Evolutionary conservation across 1,284 basidiomycete genomes (phyloP).

Genomic region (Cryptococcus neoformans): DNA sequence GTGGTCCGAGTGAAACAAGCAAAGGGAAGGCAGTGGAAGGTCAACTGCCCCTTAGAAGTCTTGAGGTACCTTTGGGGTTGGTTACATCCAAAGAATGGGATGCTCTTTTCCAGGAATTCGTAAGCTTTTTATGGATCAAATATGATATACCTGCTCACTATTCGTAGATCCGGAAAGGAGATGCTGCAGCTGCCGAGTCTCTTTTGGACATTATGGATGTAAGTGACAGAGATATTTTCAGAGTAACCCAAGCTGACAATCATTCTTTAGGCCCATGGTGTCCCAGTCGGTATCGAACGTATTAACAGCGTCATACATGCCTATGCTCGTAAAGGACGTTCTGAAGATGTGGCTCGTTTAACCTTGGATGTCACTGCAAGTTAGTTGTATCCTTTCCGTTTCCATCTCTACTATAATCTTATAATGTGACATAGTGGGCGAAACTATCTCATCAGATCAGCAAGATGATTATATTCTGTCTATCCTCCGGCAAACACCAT

Average conservation of each 20-base stretch:
- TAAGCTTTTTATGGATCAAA: constrained; percentile 10
- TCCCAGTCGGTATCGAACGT: constrained; percentile 4
- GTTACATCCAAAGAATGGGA: constrained; percentile 34
- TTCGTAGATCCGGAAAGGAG: constrained; percentile 6
- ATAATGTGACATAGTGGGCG: constrained; percentile 14
- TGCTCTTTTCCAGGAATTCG: constrained; percentile 37
- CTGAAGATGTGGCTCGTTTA: constrained; percentile 20
- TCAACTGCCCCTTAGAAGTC: background rate
- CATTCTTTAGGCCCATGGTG: constrained; percentile 7
- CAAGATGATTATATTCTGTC: constrained; percentile 33
- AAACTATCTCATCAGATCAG: constrained; percentile 15
- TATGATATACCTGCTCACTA: background rate
- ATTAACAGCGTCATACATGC: constrained; percentile 17
- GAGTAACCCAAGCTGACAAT: constrained; percentile 1
- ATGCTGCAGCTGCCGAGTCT: constrained; percentile 8
- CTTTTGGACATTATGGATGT: constrained; percentile 18
- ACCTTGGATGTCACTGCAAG: constrained; percentile 19
- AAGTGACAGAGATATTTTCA: constrained; percentile 9
- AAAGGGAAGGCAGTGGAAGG: constrained; percentile 3
- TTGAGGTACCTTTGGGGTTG: constrained; percentile 32
- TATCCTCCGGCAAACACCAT: constrained; percentile 21
- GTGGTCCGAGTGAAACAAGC: constrained; percentile 14
- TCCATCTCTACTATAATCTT: constrained; percentile 1
- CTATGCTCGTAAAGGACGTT: constrained; percentile 21
- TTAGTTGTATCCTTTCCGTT: constrained; percentile 6